These are phyloP conservation scores for Rhizoctonia solani DNA, from an alignment of 1,284 basidiomycete species.

Conservation along the genomic window DNA sequence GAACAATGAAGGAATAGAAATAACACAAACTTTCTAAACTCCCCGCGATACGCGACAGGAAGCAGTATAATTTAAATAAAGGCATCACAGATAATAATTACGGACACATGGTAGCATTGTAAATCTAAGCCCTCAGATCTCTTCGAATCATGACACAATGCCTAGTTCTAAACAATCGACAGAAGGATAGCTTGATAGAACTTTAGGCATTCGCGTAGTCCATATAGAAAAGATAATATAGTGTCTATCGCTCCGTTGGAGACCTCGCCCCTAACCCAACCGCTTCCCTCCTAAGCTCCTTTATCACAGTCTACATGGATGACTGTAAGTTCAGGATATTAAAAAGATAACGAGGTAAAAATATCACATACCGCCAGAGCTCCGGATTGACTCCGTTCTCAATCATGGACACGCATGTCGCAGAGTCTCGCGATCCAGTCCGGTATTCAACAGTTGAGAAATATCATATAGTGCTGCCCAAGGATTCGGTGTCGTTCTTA, in stretches of 20 bases:
- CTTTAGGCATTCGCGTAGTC: too few relatives aligned
- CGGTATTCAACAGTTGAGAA: slow-evolving; percentile 79
- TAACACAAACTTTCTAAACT: too few relatives aligned
- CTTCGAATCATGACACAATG: too few relatives aligned
- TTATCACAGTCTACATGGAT: slow-evolving; percentile 29
- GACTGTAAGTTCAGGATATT: neutral
- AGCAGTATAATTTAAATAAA: too few relatives aligned
- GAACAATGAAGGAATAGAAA: too few relatives aligned
- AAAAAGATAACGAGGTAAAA: neutral
- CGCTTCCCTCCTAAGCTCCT: slow-evolving; percentile 36
- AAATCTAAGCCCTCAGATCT: too few relatives aligned
- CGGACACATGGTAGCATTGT: too few relatives aligned
- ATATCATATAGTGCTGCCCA: slow-evolving; percentile 74
- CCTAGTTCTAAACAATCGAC: too few relatives aligned
- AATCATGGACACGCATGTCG: slow-evolving; percentile 80
- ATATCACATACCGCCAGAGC: slow-evolving; percentile 71
- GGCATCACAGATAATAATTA: too few relatives aligned
- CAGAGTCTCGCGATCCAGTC: slow-evolving; percentile 81
- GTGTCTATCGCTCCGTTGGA: neutral
- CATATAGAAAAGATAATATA: too few relatives aligned
- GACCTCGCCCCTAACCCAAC: slow-evolving; percentile 18
- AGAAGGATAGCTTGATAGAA: too few relatives aligned
- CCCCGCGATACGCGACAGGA: too few relatives aligned
- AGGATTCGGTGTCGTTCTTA: neutral
- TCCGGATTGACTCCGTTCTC: slow-evolving; percentile 85